A percentile compares a stretch with the other conserved stretches of the same genome.
Evolutionary conservation across 805 yeast genomes (phyloP).

Genomic region (Candida boidinii): DNA sequence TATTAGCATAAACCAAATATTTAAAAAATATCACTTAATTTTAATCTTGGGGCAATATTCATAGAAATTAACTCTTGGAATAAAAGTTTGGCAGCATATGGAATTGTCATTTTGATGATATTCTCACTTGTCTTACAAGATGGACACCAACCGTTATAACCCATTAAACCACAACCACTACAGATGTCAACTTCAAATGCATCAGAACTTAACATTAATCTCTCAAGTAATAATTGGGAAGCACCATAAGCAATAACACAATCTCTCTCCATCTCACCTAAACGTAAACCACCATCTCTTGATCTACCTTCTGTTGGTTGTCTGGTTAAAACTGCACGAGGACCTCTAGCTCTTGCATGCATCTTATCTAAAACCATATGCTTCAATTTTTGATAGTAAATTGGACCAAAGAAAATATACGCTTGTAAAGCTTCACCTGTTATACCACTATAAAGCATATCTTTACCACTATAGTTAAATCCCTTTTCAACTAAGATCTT

Average conservation of each 20-base stretch:
- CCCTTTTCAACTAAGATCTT: conserved; percentile 84
- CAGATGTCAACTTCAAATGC: conserved; percentile 97
- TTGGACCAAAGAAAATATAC: conserved; percentile 96
- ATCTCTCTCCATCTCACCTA: conserved; percentile 99
- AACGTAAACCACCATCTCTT: conserved; percentile 96
- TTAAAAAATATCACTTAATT: conserved; percentile 76
- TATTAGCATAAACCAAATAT: no score
- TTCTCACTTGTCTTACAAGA: conserved; percentile 84
- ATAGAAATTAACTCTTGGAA: conserved; percentile 97
- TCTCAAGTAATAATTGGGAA: conserved; percentile 83
- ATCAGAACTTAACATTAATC: conserved; percentile 94
- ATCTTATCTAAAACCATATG: conserved; percentile 98
- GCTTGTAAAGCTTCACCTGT: conserved; percentile 98
- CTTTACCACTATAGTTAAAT: conserved; percentile 91
- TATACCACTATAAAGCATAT: conserved; percentile 93
- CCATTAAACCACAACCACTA: conserved; percentile 92
- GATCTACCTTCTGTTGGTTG: conserved; percentile 99
- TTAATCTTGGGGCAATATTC: conserved; percentile 96
- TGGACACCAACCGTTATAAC: conserved; percentile 97
- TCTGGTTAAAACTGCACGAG: conserved; percentile 94
- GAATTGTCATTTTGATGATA: conserved; percentile 90
- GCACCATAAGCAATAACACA: conserved; percentile 99
- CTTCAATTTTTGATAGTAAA: conserved; percentile 94
- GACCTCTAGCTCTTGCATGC: conserved; percentile 99
- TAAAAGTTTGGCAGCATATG: conserved; percentile 95